phyloP scores from a whole-genome alignment of 139 green algal species.

The Trebouxia sp. region DNA sequence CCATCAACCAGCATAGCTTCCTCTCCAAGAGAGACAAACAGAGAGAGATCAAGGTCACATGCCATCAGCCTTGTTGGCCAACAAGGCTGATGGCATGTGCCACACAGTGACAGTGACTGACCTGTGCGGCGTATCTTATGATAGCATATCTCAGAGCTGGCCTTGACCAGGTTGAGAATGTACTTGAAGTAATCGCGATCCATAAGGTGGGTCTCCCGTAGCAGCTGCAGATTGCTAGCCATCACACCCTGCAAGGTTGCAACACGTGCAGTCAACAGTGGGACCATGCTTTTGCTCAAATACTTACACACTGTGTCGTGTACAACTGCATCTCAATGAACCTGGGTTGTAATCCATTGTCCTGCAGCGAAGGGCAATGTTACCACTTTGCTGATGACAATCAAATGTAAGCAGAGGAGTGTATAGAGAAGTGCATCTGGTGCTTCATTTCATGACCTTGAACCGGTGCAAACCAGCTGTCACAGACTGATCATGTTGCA shows the following conservation, averaged over 20 bases:
- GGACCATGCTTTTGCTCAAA: background rate
- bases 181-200: constrained; percentile 61
- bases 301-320: no score
- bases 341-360: no score
- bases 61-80: background rate
- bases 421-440: no score
- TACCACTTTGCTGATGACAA: no score
- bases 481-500: no score
- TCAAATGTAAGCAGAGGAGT: no score
- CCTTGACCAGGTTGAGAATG: constrained; percentile 49
- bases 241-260: background rate
- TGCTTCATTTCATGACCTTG: no score
- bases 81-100: background rate
- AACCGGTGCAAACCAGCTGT: no score
- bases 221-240: constrained; percentile 11
- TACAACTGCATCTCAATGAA: no score
- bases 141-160: background rate
- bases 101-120: background rate
- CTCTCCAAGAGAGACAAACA: background rate
- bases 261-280: background rate
- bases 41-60: background rate
- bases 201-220: constrained; percentile 51
- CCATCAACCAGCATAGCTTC: background rate
- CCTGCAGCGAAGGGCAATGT: no score
- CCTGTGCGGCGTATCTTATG: constrained; percentile 32